These are phyloP conservation scores for Globisporangium spiculum DNA, from an alignment of 352 stramenopile genomes.

Conservation along the genomic window DNA sequence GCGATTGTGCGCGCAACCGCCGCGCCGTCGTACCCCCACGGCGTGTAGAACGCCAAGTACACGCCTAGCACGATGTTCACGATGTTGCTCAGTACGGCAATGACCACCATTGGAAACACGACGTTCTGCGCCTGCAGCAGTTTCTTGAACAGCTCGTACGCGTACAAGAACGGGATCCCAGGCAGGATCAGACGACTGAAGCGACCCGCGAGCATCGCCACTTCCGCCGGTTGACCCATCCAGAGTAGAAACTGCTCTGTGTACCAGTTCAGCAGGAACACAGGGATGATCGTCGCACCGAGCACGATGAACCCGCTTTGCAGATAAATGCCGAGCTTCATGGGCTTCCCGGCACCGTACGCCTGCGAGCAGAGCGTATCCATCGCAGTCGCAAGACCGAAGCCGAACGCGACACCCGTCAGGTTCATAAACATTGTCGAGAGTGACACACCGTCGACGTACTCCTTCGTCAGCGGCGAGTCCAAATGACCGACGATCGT, in stretches of 20 bases:
- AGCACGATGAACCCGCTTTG: conserved; percentile 78
- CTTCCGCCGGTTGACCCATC: conserved; percentile 60
- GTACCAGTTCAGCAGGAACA: conserved; percentile 79
- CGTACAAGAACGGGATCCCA: conserved; percentile 78
- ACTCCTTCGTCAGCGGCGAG: conserved; percentile 66
- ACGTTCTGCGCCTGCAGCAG: conserved; percentile 85
- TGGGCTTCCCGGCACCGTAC: conserved; percentile 63
- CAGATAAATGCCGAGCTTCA: conserved; percentile 83
- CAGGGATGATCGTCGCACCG: conserved; percentile 42
- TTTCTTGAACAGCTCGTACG: conserved; percentile 87
- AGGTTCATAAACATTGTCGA: conserved; percentile 84
- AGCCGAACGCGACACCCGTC: conserved; percentile 68
- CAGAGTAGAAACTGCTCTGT: conserved; percentile 52
- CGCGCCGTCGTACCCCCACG: conserved; percentile 72
- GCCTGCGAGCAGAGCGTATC: conserved; percentile 88
- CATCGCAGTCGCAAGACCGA: conserved; percentile 82
- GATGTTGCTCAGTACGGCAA: conserved; percentile 69
- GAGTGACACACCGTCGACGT: conserved; percentile 62
- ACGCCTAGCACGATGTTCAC: conserved; percentile 74
- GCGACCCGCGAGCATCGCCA: conserved; percentile 63
- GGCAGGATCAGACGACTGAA: conserved; percentile 66
- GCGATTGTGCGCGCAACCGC: conserved; percentile 70
- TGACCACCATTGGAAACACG: conserved; percentile 80
- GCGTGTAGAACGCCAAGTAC: conserved; percentile 81
- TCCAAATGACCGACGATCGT: conserved; percentile 69